Evolutionary conservation across 2,329 filamentous ascomycete genomes (phyloP), one percentile per base, ranked within the genome.

Genomic region (Pseudonectria buxi): DNA sequence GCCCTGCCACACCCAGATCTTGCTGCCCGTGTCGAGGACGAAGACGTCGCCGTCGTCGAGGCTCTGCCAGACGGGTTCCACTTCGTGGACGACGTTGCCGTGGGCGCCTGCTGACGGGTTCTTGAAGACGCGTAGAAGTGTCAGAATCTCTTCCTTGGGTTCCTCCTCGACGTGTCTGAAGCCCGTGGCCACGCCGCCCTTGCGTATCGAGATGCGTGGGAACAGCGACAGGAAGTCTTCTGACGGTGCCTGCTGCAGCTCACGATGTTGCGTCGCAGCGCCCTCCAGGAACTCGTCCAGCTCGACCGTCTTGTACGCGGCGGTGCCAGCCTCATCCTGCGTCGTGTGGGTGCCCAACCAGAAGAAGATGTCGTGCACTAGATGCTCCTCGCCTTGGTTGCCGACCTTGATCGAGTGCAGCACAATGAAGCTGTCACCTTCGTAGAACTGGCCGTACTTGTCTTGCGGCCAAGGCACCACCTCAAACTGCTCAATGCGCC

Each of bases 1-100:
- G 33, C 80, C 80, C 60, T 83, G 80, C 80, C 80, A 84, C 4
- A 82, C 74, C 68, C 74, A 82, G 45, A 83, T 78, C 62, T 82
- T 81, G 32, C 73, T 64, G 15, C 71, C 71, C 34, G 67, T 67
- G 46, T 83, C 79, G 28, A 83, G 57, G 11, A 83, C 64, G 45
- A 83, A 83, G 3, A 83, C 80, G 49, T 84, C 79, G 34, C 63
- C 63, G 39, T 82, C 78, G 46, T 83, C 78, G 24, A 83, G 65
- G 48, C 74, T 81, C 46, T 63, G 49, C 71, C 74, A 79, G 0
- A 62, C 69, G 3, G 78, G 76, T 43, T 75, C 68, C 1, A 83
- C 79, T 54, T 83, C 79, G 51, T 77, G 65, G 9, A 82, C 76
- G 24, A 83, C 65, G 9, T 80, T 57, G n/a, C 63, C 57, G 16